phyloP scores from a whole-genome alignment of 208 protist species.

The Leishmania gerbilli region DNA sequence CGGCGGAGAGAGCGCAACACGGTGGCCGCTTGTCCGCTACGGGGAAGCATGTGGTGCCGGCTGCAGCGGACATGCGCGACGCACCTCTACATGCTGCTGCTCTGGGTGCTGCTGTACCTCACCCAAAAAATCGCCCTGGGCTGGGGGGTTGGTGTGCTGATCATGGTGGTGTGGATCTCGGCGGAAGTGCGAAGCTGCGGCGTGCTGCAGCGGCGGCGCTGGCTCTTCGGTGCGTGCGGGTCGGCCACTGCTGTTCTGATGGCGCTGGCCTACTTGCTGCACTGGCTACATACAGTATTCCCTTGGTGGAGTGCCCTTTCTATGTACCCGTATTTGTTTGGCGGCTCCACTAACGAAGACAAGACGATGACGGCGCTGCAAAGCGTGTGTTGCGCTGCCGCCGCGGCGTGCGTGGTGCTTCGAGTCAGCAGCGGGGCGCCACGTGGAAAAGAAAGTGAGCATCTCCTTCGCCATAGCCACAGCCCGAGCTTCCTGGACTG shows the following conservation, averaged over 20 bases:
- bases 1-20: not conserved
- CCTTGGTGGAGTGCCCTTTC: conserved; percentile 1
- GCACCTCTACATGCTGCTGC: conserved; percentile 22
- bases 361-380: not conserved
- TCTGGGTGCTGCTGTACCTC: conserved; percentile 12
- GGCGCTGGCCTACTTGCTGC: conserved; percentile 13
- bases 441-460: not conserved
- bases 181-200: conserved; percentile 27
- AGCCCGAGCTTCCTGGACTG: conserved; percentile 14
- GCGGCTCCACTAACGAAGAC: not conserved
- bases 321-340: conserved; percentile 18
- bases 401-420: conserved; percentile 22
- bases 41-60: not conserved
- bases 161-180: conserved; percentile 11
- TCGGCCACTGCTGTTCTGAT: conserved; percentile 8
- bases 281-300: conserved; percentile 21
- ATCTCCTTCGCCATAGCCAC: not conserved
- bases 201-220: conserved; percentile 24
- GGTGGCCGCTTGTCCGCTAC: not conserved
- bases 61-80: conserved; percentile 17
- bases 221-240: conserved; percentile 8
- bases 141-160: conserved; percentile 9
- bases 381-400: conserved; percentile 7
- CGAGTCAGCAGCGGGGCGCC: conserved; percentile 23
- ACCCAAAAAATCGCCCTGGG: conserved; percentile 20